Evolutionary conservation across 495 filamentous ascomycete genomes (phyloP), one percentile per base, ranked within the genome.

Genomic region (Opeltia flavorubescens): DNA sequence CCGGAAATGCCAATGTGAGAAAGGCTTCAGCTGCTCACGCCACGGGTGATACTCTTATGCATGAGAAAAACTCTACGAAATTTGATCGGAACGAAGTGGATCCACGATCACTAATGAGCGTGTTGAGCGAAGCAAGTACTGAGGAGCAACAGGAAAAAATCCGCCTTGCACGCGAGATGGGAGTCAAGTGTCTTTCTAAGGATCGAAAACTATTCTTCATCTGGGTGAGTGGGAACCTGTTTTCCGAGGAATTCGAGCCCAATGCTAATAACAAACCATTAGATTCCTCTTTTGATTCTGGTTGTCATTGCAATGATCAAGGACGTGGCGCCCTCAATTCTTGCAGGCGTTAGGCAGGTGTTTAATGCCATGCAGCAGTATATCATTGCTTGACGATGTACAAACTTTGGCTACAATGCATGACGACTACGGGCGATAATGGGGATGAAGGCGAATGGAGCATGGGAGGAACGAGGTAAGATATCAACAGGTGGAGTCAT

Each of bases 131-230:
- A 33, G 53, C 62, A 36, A 71, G 64, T 46, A 87, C 83, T 4
- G 74, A 72, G 44, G 78, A 86, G 56, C 81, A 89, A 55, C 81
- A 84, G 59, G 80, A 81, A 51, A 76, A 81, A 51, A 68, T 87
- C 28, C 63, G 79, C 42, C 70, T 77, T 39, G 81, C 80, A 40
- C 83, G 88, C 59, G 80, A 80, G 27, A 70, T 73, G 50, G 83
- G 81, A 55, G 75, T 87, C 59, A 88, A 87, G 70, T 74, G 71
- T 50, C 65, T 87, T 31, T 75, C 73, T 34, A 79, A 73, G 50
- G 86, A 93, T 59, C 71, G 80, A 53, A 87, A 86, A 59, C 68
- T 93, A 34, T 89, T 83, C 64, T 83, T 88, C 59, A 69, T 93
- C 58, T 93, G 86, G 86, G 85, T 88, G 75, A 67, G 70, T 31